Percentiles rank a stretch among this genome's conserved stretches.
Evolutionary conservation across 306 rosid genomes (phyloP).

Genomic region (Dalbergia cultrata): DNA sequence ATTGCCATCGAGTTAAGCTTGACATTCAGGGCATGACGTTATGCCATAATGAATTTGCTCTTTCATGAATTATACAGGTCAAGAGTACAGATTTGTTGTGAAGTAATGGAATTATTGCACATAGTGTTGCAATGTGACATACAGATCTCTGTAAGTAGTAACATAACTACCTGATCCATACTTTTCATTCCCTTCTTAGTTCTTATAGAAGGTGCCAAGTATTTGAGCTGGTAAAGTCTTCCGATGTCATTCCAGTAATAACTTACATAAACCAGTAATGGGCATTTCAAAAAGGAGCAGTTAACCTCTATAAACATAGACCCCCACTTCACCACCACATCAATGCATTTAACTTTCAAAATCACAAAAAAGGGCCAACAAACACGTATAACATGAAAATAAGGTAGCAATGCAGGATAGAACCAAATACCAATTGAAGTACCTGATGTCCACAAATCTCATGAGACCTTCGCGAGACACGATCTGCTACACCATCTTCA

Average conservation of each 20-base stretch:
- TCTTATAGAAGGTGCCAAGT: conserved; percentile 5
- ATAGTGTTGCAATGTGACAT: neutral
- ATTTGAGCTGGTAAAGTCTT: conserved; percentile 7
- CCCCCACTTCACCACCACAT: conserved; percentile 32
- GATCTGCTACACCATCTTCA: conserved; percentile 94
- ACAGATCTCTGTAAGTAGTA: neutral
- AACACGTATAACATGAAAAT: neutral
- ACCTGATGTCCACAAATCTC: conserved; percentile 96
- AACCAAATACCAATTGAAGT: conserved; percentile 32
- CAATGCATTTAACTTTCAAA: neutral
- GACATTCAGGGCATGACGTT: conserved; percentile 16
- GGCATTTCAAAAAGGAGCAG: conserved; percentile 7
- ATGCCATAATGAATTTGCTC: conserved; percentile 23
- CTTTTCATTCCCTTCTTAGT: conserved; percentile 24
- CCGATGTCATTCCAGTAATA: neutral
- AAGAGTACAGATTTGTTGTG: neutral
- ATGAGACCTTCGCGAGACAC: conserved; percentile 90
- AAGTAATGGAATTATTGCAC: conserved; percentile 8
- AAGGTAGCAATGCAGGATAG: neutral
- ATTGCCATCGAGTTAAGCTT: neutral
- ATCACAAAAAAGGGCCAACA: conserved; percentile 1
- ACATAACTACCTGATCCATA: conserved; percentile 19
- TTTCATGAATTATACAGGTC: conserved; percentile 22
- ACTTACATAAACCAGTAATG: conserved; percentile 7
- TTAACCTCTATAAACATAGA: conserved; percentile 13